Evolutionary conservation across 2,329 filamentous ascomycete genomes (phyloP), one percentile per base, ranked within the genome.

Genomic region (Venturia oleaginea): DNA sequence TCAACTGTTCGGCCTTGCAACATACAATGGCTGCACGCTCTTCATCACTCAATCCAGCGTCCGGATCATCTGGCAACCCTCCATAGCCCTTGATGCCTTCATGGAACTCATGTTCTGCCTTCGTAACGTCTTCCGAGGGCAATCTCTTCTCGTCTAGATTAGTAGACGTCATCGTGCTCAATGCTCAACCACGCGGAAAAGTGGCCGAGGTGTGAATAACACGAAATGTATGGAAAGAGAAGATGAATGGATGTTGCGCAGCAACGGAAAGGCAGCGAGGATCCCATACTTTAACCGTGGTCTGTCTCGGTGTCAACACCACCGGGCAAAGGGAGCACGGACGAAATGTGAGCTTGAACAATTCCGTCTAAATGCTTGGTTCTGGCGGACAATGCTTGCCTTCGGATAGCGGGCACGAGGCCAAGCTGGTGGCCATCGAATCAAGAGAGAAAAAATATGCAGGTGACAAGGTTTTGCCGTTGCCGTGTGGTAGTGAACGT

Each of bases 11-110:
- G n/a, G 19, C n/a, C 15, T 11, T 32, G 48, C 48, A 32, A 75
- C 83, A 67, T 76, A 90, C 88, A 70, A 85, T 82, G 60, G 76
- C 80, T 32, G 81, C 82, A 68, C 77, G 81, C 72, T 91, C 88
- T 67, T 84, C 85, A 0, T 82, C 81, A 46, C 80, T 86, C 68
- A 89, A 75, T 8, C 85, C 84, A 59, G 82, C 86, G 74, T 91
- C 88, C 0, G 84, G 84, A 69, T 87, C 84, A 43, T 48, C 37
- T 34, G 63, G 38, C 51, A 61, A 32, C 15, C 27, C 51, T 11
- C 42, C 40, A 54, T 62, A 62, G 5, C 46, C 48, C 7, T 15
- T 22, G 15, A 48, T 19, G 19, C 22, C 34, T 32, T 40, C 32
- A 32, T 55, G 42, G 17, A 54, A 46, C 22, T 40, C 48, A n/a